Base-by-base conservation (phyloP, 2,329 filamentous ascomycete species). In the Hypoxylon sp. region DNA sequence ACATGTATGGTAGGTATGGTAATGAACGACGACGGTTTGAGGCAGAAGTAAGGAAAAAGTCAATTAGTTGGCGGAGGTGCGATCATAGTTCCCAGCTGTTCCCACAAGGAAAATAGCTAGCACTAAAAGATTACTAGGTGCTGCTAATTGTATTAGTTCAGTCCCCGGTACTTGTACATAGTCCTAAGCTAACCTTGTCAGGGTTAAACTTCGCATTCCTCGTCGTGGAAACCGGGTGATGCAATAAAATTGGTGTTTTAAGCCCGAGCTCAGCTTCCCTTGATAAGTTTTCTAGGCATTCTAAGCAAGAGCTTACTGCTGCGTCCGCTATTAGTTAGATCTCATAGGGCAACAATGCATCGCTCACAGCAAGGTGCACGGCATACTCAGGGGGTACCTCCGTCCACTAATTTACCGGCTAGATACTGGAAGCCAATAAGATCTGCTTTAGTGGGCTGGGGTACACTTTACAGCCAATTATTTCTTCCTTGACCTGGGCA, bases 201-300 rank as follows among this genome's bases (percentile, higher is more conserved):
- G 72, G 71, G 64, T 65, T 69, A 69, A 77, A 77, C 70, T 74
- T 51, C 56, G 46, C 78, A 80, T 80, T 80, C 79, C 78, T 79
- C 75, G 75, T 63, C 59, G 42, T 68, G 78, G 77, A 79, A 79
- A 79, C 78, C 74, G 71, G 75, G 67, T 71, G 72, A 73, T 73
- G 53, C 61, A 60, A 66, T 75, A 72, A 72, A 72, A 72, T 73
- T 66, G 71, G 50, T 56, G 35, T 66, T 67, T 70, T 70, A 73
- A 73, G 70, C 67, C 73, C 67, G 71, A 72, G 71, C 71, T 74
- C 72, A 76, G 75, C 74, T 73, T 63, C 67, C 67, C 63, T 68
- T 54, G 57, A 52, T 31, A 31, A 26, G 26, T 26, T n/a, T 54
- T 48, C 29, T 13, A 47, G 33, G 35, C 13, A 54, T 22, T n/a